Evolutionary conservation across 1,284 basidiomycete species (phyloP).

Genomic region (Phellinidium pouzarii): DNA sequence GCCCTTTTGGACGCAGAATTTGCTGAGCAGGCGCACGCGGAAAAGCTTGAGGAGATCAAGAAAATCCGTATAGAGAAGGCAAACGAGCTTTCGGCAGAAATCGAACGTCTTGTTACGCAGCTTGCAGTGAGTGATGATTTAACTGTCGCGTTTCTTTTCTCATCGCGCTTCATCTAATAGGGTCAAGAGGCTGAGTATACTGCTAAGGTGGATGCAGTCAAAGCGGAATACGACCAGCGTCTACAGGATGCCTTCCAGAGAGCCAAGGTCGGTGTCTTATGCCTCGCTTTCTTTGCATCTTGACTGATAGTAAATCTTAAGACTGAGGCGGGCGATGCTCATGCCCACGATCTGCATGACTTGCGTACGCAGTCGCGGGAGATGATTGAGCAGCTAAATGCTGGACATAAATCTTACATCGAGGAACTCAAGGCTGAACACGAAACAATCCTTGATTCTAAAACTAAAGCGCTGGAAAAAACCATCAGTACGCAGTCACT

Average conservation of each 20-base stretch:
- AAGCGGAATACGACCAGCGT: conserved; percentile 57
- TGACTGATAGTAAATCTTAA: conserved; percentile 26
- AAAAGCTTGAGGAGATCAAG: conserved; percentile 45
- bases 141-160: neutral
- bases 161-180: conserved; percentile 32
- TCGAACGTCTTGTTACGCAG: conserved; percentile 49
- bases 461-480: conserved; percentile 56
- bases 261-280: conserved; percentile 52
- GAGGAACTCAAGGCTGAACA: conserved; percentile 59
- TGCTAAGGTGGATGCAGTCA: conserved; percentile 57
- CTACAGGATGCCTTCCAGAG: conserved; percentile 66
- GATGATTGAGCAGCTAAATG: conserved; percentile 61
- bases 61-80: conserved; percentile 41
- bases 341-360: conserved; percentile 62
- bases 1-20: conserved; percentile 38
- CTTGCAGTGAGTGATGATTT: conserved; percentile 44
- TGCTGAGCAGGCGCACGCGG: conserved; percentile 40
- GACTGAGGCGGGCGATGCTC: conserved; percentile 60
- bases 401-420: conserved; percentile 51
- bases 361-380: conserved; percentile 60
- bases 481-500: conserved; percentile 52
- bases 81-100: conserved; percentile 51
- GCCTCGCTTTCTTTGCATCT: conserved; percentile 11
- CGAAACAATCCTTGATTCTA: conserved; percentile 45
- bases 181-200: conserved; percentile 62